Evolutionary conservation across 495 filamentous ascomycete genomes (phyloP).

Genomic region (Copromyces sp.): DNA sequence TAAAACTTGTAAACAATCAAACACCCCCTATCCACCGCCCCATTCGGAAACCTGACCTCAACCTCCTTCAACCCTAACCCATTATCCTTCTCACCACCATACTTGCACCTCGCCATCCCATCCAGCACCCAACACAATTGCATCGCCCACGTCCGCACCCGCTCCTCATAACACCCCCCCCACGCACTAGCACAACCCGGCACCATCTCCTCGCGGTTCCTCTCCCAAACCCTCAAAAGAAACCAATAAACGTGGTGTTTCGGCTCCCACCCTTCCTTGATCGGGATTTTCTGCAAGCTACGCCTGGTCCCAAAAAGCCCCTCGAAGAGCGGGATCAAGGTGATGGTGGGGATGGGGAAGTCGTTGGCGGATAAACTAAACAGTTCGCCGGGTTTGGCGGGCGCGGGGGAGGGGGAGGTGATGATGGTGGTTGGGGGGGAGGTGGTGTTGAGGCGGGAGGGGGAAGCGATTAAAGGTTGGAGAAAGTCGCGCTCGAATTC

Average conservation of each 20-base stretch:
- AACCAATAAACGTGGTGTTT: background rate
- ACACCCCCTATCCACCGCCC: too few species aligned
- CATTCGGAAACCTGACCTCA: too few species aligned
- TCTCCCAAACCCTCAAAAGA: background rate
- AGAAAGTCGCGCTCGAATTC: background rate
- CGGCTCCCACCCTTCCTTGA: background rate
- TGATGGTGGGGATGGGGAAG: too few species aligned
- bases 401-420: background rate
- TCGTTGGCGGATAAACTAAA: too few species aligned
- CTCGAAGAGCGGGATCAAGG: background rate
- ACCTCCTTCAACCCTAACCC: too few species aligned
- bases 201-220: background rate
- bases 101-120: background rate
- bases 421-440: background rate
- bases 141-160: background rate
- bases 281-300: background rate
- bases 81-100: background rate
- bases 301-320: background rate
- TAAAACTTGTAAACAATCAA: background rate
- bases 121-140: background rate
- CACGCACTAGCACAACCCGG: background rate
- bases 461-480: background rate
- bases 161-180: background rate
- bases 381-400: too few species aligned
- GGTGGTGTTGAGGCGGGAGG: background rate